Conservation (phyloP, 2,329 filamentous ascomycete genomes). For the Davidsoniella virescens region DNA sequence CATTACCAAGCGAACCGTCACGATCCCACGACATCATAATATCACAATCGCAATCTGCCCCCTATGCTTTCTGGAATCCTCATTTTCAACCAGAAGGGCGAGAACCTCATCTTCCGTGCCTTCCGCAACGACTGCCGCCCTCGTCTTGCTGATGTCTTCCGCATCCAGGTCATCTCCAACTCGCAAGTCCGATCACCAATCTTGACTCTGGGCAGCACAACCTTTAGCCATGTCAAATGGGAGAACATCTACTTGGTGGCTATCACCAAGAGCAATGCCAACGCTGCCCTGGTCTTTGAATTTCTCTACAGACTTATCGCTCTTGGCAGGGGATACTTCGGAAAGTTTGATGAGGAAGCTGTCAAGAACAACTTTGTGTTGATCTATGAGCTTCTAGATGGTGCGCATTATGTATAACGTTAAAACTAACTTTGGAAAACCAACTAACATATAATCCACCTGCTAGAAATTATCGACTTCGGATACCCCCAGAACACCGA, state of each 20-base stretch:
- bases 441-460: neutral
- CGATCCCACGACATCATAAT: neutral
- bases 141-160: constrained; percentile 94
- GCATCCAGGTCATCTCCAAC: constrained; percentile 98
- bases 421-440: neutral
- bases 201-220: constrained; percentile 89
- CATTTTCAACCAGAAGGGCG: constrained; percentile 98
- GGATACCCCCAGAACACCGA: constrained; percentile 98
- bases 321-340: constrained; percentile 90
- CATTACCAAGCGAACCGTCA: neutral
- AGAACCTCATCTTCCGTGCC: constrained; percentile 97
- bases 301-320: constrained; percentile 87
- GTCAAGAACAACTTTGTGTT: constrained; percentile 99
- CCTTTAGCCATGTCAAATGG: constrained; percentile 98
- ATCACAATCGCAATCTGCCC: neutral
- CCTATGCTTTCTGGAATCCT: constrained; percentile 89
- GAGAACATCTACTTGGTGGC: constrained; percentile 98
- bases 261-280: constrained; percentile 97
- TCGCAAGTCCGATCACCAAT: constrained; percentile 95
- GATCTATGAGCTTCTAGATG: constrained; percentile 91
- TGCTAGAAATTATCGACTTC: constrained; percentile 87
- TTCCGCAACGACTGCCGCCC: constrained; percentile 98
- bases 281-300: constrained; percentile 94
- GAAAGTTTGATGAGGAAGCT: constrained; percentile 96
- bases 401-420: constrained; percentile 28